Evolutionary conservation across 106 monocot species (phyloP).

Genomic region (Alisma plantagoaquatica): DNA sequence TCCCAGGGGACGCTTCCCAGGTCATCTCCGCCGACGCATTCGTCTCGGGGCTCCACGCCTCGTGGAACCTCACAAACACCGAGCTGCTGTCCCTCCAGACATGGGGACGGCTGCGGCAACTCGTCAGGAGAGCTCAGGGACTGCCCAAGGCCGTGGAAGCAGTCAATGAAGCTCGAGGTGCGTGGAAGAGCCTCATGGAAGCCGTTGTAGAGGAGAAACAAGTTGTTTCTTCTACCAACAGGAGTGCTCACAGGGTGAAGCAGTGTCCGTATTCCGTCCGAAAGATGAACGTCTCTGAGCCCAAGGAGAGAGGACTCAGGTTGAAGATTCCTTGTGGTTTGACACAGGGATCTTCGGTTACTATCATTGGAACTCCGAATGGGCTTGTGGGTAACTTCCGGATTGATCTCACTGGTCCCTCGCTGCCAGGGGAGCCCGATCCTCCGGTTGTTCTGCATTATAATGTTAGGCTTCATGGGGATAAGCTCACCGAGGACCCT

Average conservation of each 20-base stretch:
- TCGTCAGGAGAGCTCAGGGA: slow-evolving; percentile 29
- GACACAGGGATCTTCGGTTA: slow-evolving; percentile 87
- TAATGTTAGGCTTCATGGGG: slow-evolving; percentile 83
- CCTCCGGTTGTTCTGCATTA: slow-evolving; percentile 79
- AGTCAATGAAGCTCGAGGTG: slow-evolving; percentile 56
- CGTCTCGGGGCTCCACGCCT: slow-evolving; percentile 23
- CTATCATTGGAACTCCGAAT: slow-evolving; percentile 72
- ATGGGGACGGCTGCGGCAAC: slow-evolving; percentile 58
- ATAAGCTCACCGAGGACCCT: slow-evolving; percentile 88
- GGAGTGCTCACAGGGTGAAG: slow-evolving; percentile 25
- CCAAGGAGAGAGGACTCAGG: slow-evolving; percentile 22
- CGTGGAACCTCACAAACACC: slow-evolving; percentile 40
- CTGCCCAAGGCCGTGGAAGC: slow-evolving; percentile 73
- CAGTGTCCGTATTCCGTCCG: slow-evolving; percentile 90
- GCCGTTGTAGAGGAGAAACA: slow-evolving; percentile 46
- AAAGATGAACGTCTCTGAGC: slow-evolving; percentile 67
- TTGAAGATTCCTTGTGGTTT: slow-evolving; percentile 93
- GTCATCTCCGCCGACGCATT: slow-evolving; percentile 38
- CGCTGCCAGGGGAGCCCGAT: slow-evolving; percentile 82
- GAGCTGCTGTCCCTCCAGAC: slow-evolving; percentile 52
- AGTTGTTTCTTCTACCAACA: slow-evolving; percentile 26
- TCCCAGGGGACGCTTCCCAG: slow-evolving; percentile 31
- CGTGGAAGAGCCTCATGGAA: slow-evolving; percentile 62
- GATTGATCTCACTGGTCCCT: slow-evolving; percentile 60
- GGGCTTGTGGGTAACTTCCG: slow-evolving; percentile 73